A percentile compares a stretch with the other conserved stretches of the same genome.
Evolutionary conservation across 805 yeast genomes (phyloP).

Genomic region (Yamadazyma olivae): DNA sequence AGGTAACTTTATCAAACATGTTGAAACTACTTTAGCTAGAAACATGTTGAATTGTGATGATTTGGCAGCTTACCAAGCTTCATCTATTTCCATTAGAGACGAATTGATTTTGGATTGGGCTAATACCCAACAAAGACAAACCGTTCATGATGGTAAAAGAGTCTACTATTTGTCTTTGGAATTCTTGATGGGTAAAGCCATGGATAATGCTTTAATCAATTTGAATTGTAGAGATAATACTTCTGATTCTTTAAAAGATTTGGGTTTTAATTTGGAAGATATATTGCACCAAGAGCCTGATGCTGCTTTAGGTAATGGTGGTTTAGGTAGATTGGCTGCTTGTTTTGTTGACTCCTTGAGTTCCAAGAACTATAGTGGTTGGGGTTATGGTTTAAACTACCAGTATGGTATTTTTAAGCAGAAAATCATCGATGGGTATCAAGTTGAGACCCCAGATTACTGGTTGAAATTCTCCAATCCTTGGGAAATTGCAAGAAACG

Average conservation of each 20-base stretch:
- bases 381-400: constrained; percentile 95
- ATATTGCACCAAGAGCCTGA: constrained; percentile 84
- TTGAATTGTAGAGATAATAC: constrained; percentile 64
- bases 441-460: constrained; percentile 91
- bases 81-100: constrained; percentile 76
- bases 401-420: constrained; percentile 93
- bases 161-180: constrained; percentile 85
- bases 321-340: constrained; percentile 91
- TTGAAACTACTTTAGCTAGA: constrained; percentile 88
- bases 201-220: constrained; percentile 91
- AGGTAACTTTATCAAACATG: constrained; percentile 71
- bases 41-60: constrained; percentile 89
- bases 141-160: constrained; percentile 78
- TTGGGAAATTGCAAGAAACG: constrained; percentile 88
- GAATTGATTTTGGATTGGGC: constrained; percentile 85
- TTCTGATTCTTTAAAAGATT: constrained; percentile 45
- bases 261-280: constrained; percentile 88
- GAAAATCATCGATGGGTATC: constrained; percentile 86
- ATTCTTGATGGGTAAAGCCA: constrained; percentile 90
- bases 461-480: constrained; percentile 90
- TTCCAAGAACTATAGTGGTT: constrained; percentile 83
- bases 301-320: constrained; percentile 95
- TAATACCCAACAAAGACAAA: constrained; percentile 86
- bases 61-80: constrained; percentile 89
- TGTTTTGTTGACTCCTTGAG: constrained; percentile 89